Evolutionary conservation across 2,329 filamentous ascomycete species (phyloP).

Genomic region (Pezicula rhizophila): DNA sequence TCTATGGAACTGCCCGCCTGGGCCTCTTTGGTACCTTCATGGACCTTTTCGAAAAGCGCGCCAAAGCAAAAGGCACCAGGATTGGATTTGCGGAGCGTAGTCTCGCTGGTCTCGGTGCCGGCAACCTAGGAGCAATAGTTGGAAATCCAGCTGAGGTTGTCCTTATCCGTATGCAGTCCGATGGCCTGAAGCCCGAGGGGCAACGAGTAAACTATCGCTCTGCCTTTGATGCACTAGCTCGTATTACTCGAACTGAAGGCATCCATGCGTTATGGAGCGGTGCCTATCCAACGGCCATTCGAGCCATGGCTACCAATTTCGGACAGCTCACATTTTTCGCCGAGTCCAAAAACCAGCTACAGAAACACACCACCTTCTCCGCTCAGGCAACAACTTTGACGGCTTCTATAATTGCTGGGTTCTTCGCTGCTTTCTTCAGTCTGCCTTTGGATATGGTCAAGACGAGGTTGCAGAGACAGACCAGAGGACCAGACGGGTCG

Average conservation of each 20-base stretch:
- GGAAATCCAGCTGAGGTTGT: constrained; percentile 95
- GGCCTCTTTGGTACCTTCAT: constrained; percentile 98
- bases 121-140: constrained; percentile 86
- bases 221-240: constrained; percentile 79
- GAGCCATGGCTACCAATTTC: constrained; percentile 97
- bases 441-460: constrained; percentile 98
- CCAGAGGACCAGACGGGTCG: constrained; percentile 63
- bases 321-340: constrained; percentile 97
- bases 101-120: constrained; percentile 75
- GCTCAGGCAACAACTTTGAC: constrained; percentile 69
- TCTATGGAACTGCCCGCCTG: constrained; percentile 92
- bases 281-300: constrained; percentile 81
- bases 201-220: constrained; percentile 89
- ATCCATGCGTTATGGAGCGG: constrained; percentile 82
- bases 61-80: constrained; percentile 60
- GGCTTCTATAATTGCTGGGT: constrained; percentile 85
- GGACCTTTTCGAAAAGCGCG: constrained; percentile 57
- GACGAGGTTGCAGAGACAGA: constrained; percentile 91
- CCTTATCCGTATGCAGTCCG: constrained; percentile 95
- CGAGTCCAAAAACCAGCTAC: constrained; percentile 76
- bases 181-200: constrained; percentile 80
- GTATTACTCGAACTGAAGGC: constrained; percentile 79
- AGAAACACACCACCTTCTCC: constrained; percentile 63
- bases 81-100: constrained; percentile 86
- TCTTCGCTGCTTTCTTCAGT: constrained; percentile 95